Evolutionary conservation across 306 rosid species (phyloP), one percentile per base, ranked within the genome.

Genomic region (Begonia loranthoides): DNA sequence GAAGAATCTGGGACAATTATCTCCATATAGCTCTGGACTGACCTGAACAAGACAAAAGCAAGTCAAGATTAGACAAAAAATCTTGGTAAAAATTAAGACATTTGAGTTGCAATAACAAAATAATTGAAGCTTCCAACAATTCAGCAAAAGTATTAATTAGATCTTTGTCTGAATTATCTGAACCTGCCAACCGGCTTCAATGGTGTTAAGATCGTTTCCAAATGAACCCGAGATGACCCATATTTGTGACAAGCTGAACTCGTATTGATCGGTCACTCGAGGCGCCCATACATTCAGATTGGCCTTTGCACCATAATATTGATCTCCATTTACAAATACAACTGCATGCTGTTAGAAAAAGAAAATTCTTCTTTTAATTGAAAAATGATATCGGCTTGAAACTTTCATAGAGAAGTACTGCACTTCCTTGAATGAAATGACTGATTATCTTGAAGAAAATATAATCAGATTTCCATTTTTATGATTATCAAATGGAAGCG

Each of bases 251-350:
- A 82, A 73, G 68, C 92, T 82, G 69, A 82, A 82, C 34, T 78
- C 86, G 8, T 70, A 75, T 60, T 56, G 79, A 73, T 78, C 83
- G 0, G 71, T 73, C 7, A 82, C 92, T 0, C 38, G 52, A 0
- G 92, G 92, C 14, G 92, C 52, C 86, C 92, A 82, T 52, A 82
- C 84, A 54, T 82, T 82, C 49, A 82, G 12, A 49, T 66, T 70
- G 49, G 92, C 83, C 70, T 78, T 82, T 60, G 92, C 92, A 65
- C 86, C 92, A 52, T 68, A 82, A 33, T 78, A 82, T 68, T 78
- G 86, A 10, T 83, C 81, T 57, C 99, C 96, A 69, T 69, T 83
- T 49, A 92, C 96, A 86, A 78, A 92, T 61, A 95, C 94, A 52
- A 92, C 99, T 44, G 99, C 99, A 76, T 92, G 99, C 99, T 86